Percentiles rank a stretch among this genome's conserved stretches.
Evolutionary conservation across 2,329 filamentous ascomycete genomes (phyloP).

Genomic region (Penicillium aurantiogriseum): DNA sequence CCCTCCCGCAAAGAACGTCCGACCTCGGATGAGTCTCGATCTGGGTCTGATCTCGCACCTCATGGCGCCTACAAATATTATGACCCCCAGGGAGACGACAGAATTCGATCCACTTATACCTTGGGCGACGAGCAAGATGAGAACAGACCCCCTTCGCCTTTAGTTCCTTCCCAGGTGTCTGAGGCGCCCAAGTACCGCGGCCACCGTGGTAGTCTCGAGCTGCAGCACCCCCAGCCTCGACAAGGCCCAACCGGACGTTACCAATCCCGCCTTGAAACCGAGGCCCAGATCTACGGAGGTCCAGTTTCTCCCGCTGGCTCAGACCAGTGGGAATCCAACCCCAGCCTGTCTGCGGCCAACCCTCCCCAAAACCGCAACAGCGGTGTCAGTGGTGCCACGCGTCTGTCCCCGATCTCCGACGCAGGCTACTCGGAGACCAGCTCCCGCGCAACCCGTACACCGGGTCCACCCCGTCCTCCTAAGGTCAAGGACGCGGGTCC

Average conservation of each 20-base stretch:
- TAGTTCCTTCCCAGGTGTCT: constrained; percentile 59
- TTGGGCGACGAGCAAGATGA: constrained; percentile 41
- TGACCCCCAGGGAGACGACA: constrained; percentile 48
- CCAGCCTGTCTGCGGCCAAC: constrained; percentile 38
- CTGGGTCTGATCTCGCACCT: constrained; percentile 68
- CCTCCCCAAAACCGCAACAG: constrained; percentile 37
- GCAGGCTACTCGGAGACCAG: constrained; percentile 46
- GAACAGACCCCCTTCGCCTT: constrained; percentile 57
- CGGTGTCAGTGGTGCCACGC: constrained; percentile 38
- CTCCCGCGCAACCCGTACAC: constrained; percentile 33
- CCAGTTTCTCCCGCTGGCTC: constrained; percentile 43
- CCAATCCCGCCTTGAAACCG: constrained; percentile 60
- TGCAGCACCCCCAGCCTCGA: constrained; percentile 64
- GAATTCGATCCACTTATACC: constrained; percentile 45
- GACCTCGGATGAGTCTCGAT: constrained; percentile 67
- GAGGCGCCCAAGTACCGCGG: constrained; percentile 64
- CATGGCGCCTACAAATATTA: constrained; percentile 58
- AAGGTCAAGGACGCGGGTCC: constrained; percentile 59
- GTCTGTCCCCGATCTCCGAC: constrained; percentile 49
- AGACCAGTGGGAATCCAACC: constrained; percentile 48
- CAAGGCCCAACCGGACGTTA: constrained; percentile 62
- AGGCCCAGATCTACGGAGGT: constrained; percentile 55
- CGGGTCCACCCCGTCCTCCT: constrained; percentile 51
- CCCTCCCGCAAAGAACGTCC: constrained; percentile 59
- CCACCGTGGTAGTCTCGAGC: constrained; percentile 61